These are phyloP conservation scores for Lipomyces yamadae DNA, from an alignment of 805 yeast species.

Conservation along the genomic window DNA sequence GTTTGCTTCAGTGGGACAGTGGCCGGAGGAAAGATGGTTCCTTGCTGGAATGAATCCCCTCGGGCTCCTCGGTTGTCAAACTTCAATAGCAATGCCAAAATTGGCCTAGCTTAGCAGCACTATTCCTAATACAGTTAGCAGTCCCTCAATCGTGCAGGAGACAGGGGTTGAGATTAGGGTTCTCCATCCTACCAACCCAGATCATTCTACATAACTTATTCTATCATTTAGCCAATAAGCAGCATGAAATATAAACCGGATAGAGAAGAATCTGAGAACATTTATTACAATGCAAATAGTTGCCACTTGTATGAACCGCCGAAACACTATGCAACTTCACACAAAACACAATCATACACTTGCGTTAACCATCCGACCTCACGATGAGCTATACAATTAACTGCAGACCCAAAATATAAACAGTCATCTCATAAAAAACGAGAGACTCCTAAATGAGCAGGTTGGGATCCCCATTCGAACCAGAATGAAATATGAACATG, in stretches of 20 bases:
- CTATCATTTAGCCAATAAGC: not conserved
- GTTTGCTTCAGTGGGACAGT: not conserved
- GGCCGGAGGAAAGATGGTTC: not conserved
- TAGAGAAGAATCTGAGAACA: not conserved
- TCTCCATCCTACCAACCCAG: no score
- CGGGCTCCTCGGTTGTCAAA: no score
- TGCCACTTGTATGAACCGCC: not conserved
- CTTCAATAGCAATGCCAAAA: no score
- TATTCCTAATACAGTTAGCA: no score
- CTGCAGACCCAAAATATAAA: not conserved
- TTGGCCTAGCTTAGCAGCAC: no score
- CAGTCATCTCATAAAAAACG: not conserved
- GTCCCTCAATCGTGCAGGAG: no score
- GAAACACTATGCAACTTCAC: not conserved
- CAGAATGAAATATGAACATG: not conserved
- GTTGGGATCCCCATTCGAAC: not conserved
- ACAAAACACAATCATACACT: not conserved
- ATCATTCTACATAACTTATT: not conserved
- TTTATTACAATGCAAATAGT: not conserved
- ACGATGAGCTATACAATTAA: not conserved
- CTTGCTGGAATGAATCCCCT: not conserved
- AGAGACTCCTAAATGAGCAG: not conserved
- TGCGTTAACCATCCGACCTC: not conserved
- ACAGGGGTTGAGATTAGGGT: no score
- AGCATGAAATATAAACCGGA: not conserved